These are phyloP conservation scores for Dictyostelium intermedium DNA, from an alignment of 78 protist species.

Conservation along the genomic window DNA sequence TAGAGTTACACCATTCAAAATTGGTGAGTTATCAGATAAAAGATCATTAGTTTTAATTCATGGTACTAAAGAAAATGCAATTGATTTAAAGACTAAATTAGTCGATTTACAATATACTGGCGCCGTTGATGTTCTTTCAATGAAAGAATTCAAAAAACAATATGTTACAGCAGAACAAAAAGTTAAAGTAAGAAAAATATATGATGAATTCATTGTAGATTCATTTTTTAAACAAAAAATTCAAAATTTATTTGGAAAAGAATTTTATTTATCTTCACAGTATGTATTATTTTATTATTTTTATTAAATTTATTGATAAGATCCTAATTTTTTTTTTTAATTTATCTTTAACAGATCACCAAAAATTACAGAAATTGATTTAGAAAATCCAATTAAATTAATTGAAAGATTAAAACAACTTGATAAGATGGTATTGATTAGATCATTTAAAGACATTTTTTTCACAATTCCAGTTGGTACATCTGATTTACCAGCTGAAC, in stretches of 20 bases:
- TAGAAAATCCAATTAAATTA: not conserved
- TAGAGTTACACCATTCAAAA: not conserved
- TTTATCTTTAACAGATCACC: conserved; percentile 1
- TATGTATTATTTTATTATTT: not conserved
- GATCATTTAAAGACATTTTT: not conserved
- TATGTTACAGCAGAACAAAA: not conserved
- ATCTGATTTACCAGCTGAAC: not conserved
- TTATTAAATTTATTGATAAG: not conserved
- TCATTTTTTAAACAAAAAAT: not conserved
- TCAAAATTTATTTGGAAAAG: not conserved
- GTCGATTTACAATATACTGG: not conserved
- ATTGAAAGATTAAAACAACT: not conserved
- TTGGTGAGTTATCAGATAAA: not conserved
- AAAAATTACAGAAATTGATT: not conserved
- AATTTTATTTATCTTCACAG: not conserved
- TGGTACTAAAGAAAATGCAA: not conserved
- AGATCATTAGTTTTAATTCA: not conserved
- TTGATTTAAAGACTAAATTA: not conserved
- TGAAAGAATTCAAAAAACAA: not conserved
- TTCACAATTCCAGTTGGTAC: conserved; percentile 15
- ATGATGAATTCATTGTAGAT: conserved; percentile 13
- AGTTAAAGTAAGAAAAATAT: not conserved
- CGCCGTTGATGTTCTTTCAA: not conserved
- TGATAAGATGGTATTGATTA: not conserved
- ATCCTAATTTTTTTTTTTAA: not conserved